Conservation (phyloP, 2,329 filamentous ascomycete genomes). For the Torrubiella hemipterigena region DNA sequence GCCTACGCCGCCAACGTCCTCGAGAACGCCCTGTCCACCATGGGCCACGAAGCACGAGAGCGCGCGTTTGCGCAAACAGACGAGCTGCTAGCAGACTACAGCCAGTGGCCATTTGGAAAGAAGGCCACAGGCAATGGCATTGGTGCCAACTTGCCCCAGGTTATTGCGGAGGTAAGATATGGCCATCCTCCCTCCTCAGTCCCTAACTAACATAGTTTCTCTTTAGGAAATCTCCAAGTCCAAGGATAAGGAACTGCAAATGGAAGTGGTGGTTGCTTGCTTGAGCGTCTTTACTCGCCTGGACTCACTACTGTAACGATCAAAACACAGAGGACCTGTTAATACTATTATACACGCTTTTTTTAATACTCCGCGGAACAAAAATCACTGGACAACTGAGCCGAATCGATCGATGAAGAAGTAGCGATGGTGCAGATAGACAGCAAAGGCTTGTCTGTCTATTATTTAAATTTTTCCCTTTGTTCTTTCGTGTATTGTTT, state of each 20-base stretch:
- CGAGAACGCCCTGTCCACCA: conserved; percentile 88
- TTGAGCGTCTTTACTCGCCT: conserved; percentile 95
- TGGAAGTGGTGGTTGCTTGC: conserved; percentile 95
- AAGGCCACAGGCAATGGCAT: conserved; percentile 71
- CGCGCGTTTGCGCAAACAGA: conserved; percentile 94
- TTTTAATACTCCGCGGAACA: conserved; percentile 4
- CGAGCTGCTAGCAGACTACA: conserved; percentile 89
- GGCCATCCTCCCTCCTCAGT: background rate
- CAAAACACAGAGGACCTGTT: conserved; percentile 2
- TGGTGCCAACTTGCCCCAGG: conserved; percentile 81
- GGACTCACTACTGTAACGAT: conserved; percentile 73
- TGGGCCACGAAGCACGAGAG: conserved; percentile 89
- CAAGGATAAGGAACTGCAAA: conserved; percentile 90
- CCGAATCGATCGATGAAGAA: too few relatives aligned
- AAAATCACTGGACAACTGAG: too few relatives aligned
- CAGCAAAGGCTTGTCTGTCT: too few relatives aligned
- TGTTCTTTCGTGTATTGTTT: too few relatives aligned
- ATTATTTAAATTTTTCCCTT: too few relatives aligned
- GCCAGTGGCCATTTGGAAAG: conserved; percentile 91
- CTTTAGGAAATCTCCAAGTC: conserved; percentile 62
- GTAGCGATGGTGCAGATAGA: too few relatives aligned
- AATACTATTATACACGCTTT: conserved; percentile 2
- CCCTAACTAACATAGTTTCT: conserved; percentile 9
- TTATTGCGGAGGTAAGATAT: conserved; percentile 58
- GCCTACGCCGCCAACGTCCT: conserved; percentile 96